Percentiles rank a stretch among this genome's conserved stretches.
These are phyloP conservation scores for Streptanthus diversifolius DNA, from an alignment of 345 rosid species.

Conservation along the genomic window DNA sequence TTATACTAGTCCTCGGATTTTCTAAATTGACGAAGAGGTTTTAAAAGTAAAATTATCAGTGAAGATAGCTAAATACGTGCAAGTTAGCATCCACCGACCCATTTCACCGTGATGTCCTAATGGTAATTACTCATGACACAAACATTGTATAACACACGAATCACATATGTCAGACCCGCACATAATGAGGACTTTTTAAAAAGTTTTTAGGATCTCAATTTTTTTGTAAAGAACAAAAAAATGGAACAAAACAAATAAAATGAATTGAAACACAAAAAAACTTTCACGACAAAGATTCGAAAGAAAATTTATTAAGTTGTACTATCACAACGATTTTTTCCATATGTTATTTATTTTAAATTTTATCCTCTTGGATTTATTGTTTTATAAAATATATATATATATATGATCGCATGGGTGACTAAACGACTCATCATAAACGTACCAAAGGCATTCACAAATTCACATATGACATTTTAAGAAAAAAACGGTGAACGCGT, in stretches of 20 bases:
- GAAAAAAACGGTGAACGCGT: not conserved
- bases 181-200: not conserved
- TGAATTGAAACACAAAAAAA: not conserved
- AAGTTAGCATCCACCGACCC: constrained; percentile 23
- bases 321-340: too few relatives aligned
- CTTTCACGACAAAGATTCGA: not conserved
- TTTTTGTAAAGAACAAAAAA: not conserved
- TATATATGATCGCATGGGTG: not conserved
- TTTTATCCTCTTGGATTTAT: too few relatives aligned
- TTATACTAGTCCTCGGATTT: constrained; percentile 18
- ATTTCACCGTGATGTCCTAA: not conserved
- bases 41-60: not conserved
- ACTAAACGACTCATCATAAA: constrained; percentile 1
- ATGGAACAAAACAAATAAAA: not conserved
- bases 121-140: not conserved
- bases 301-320: too few relatives aligned
- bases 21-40: constrained; percentile 15
- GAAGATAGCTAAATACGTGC: constrained; percentile 7
- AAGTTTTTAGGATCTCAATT: not conserved
- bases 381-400: not conserved
- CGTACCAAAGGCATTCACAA: not conserved
- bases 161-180: not conserved
- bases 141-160: not conserved
- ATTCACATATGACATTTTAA: not conserved
- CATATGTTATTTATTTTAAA: too few relatives aligned